A percentile compares a stretch with the other conserved stretches of the same genome.
Conservation (phyloP, 2,329 filamentous ascomycete species). For the Monilinia fructigena region DNA sequence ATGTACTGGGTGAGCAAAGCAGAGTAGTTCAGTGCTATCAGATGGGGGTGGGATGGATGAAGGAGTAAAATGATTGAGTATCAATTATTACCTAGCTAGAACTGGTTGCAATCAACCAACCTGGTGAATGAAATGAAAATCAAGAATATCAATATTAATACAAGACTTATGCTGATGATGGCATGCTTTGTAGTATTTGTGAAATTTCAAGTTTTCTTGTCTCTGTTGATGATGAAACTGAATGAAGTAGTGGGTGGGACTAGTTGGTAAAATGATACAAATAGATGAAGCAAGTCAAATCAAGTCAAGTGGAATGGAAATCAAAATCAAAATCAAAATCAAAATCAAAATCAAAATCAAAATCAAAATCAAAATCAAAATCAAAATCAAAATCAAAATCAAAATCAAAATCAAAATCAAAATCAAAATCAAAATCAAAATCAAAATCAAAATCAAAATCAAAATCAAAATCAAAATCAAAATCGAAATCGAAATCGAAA, state of each 20-base stretch:
- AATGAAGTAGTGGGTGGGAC: neutral
- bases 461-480: no score
- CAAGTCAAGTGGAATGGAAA: no score
- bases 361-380: no score
- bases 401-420: no score
- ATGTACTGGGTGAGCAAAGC: neutral
- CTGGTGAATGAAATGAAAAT: neutral
- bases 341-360: no score
- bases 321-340: no score
- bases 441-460: no score
- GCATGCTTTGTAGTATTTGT: neutral
- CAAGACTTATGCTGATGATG: neutral
- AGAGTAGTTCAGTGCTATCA: neutral
- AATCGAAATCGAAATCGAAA: no score
- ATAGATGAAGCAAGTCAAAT: no score
- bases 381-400: no score
- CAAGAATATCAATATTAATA: neutral
- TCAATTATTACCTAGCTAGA: constrained; percentile 7
- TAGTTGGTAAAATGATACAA: neutral
- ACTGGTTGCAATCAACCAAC: neutral
- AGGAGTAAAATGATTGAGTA: neutral
- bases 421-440: no score
- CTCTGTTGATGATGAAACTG: neutral
- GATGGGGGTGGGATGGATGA: neutral
- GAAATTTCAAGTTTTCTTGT: no score